Evolutionary conservation across 2,329 filamentous ascomycete genomes (phyloP).

Genomic region (Fusarium cicatricum): DNA sequence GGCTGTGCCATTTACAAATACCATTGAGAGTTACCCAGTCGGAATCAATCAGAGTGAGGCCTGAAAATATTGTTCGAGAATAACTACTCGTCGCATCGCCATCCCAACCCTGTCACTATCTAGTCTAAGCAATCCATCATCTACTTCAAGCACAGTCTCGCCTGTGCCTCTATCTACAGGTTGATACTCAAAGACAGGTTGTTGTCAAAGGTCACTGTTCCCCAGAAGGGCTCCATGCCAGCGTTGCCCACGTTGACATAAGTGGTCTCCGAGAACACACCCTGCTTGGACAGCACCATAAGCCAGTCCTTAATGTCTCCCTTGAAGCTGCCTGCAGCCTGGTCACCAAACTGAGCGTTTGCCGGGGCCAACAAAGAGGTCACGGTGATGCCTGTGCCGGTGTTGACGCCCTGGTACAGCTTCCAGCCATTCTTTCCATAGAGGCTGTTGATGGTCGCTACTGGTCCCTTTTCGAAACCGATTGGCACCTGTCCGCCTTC

Average conservation of each 20-base stretch:
- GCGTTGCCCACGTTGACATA: constrained; percentile 32
- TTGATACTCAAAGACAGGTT: constrained; percentile 22
- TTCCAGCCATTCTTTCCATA: constrained; percentile 31
- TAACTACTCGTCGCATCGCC: too few species aligned
- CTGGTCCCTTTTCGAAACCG: constrained; percentile 22
- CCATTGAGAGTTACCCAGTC: too few species aligned
- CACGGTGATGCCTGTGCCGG: constrained; percentile 28
- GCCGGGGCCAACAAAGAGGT: constrained; percentile 20
- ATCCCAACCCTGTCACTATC: too few species aligned
- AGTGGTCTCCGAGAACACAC: constrained; percentile 15
- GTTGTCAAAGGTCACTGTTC: constrained; percentile 28
- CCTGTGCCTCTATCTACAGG: constrained; percentile 2
- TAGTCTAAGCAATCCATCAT: too few species aligned
- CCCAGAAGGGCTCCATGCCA: constrained; percentile 32
- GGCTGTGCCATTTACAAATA: too few species aligned
- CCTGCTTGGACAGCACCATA: constrained; percentile 18
- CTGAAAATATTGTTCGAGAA: too few species aligned
- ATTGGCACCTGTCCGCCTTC: constrained; percentile 26
- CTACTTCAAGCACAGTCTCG: too few species aligned
- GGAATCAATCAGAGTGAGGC: too few species aligned
- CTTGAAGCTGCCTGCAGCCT: constrained; percentile 7
- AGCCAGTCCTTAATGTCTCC: constrained; percentile 35
- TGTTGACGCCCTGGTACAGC: constrained; percentile 27
- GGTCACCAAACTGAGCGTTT: constrained; percentile 17
- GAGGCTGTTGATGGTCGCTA: constrained; percentile 25